Evolutionary conservation across 1,284 basidiomycete genomes (phyloP), one percentile per base, ranked within the genome.

Genomic region (Austroboletus niveus): DNA sequence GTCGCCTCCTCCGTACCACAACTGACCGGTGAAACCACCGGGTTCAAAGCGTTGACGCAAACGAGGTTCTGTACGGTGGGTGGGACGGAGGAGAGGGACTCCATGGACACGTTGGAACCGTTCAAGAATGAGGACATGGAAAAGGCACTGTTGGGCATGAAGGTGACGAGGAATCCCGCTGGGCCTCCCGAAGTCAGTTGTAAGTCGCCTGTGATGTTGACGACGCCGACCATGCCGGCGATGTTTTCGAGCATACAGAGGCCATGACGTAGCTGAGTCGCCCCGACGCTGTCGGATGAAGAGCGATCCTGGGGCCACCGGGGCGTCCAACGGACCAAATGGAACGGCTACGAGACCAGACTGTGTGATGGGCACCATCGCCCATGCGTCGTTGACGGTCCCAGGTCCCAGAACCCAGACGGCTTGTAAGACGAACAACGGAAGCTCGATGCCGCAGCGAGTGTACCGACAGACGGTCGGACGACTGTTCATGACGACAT

Each of bases 361-460:
- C 1, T 2, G 6, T 20, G 24, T 12, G 17, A 8, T 3, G 6
- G 45, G 47, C n/a, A 27, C 48, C 47, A 46, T 38, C 24, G 1
- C 42, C 48, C 43, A 42, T 6, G 32, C 8, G 24, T 52, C 42
- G 10, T 41, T 47, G 2, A 51, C 40, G 1, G 48, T 55, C 11
- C 35, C 54, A 41, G 2, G 53, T 55, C 40, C 54, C 41, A 53
- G 22, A 2, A 10, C 24, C 54, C 54, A 56, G 27, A 56, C 27
- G 1, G 17, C 43, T 20, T 14, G 35, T 8, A 55, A 43, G 11
- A 17, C 44, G 10, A 56, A 34, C 36, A 46, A 41, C 1, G 54
- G 42, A 6, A 51, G 10, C 15, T 54, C 36, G 11, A 35, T 8
- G 3, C 48, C 38, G 45, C 20, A 34, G 11, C 29, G 8, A 56